Evolutionary conservation across 805 yeast species (phyloP), one percentile per base, ranked within the genome.

Genomic region (Suhomyces kilbournensis): DNA sequence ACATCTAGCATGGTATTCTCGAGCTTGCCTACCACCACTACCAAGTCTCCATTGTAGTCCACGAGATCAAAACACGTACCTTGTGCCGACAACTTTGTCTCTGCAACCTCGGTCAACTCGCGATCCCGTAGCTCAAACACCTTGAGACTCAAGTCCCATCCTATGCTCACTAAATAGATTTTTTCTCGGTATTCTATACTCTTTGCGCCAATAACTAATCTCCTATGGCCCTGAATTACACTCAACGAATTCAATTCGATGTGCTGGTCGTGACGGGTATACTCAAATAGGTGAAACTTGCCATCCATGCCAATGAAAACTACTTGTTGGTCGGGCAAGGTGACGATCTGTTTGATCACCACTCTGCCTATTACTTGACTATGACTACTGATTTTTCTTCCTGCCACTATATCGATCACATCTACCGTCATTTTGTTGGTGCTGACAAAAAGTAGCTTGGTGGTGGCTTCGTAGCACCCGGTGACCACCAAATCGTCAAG

Each of bases 1-100:
- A 81, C 75, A 2, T 80, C 75, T 39, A 88, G 53, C 52, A 80
- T 73, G 0, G 93, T 83, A 38, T 80, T 78, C 28, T 87, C 90
- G 28, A 75, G 61, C 57, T 86, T 77, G 3, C 89, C 83, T 0
- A 85, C 65, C n/a, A 84, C 64, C 2, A 85, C 61, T 0, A 78
- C 56, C 2, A 83, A 75, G 47, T 59, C 35, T 26, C 59, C 60
- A 0, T 66, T 48, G 48, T 56, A 56, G 6, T 50, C 56, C n/a
- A 67, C 59, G 1, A 72, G 63, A 42, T 77, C 76, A 34, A 86
- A 55, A 43, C 87, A 76, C 1, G 83, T 74, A 2, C 88, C 85
- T 48, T 79, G 78, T 4, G 82, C 74, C 10, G 73, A 56, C 15
- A 86, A 59, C 55, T 75, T 78, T 55, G 57, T 54, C 8, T 60